These are phyloP conservation scores for Pseudogymnoascus destructans DNA, from an alignment of 2,329 filamentous ascomycete genomes.

Conservation along the genomic window DNA sequence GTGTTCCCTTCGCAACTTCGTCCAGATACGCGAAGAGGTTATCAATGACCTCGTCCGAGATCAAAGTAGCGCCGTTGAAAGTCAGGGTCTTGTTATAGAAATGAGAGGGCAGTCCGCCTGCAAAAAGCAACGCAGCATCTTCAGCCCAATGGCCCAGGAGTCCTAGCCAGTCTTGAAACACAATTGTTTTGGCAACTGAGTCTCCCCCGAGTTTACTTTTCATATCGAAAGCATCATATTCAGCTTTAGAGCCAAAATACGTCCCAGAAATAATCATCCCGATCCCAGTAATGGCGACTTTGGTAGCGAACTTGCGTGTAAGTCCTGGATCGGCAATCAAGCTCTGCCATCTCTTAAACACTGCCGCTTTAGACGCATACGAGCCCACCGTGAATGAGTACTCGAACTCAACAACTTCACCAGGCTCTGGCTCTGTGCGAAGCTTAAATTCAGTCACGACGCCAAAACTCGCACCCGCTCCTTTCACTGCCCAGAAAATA, in stretches of 20 bases:
- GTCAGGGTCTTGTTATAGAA: constrained; percentile 48
- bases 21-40: constrained; percentile 43
- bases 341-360: constrained; percentile 46
- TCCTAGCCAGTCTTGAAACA: constrained; percentile 50
- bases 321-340: constrained; percentile 41
- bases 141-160: constrained; percentile 41
- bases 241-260: constrained; percentile 45
- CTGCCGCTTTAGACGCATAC: constrained; percentile 33
- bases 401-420: constrained; percentile 43
- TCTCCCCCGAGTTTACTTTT: constrained; percentile 32
- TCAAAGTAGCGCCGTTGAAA: constrained; percentile 36
- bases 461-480: constrained; percentile 27
- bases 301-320: constrained; percentile 43
- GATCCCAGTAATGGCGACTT: constrained; percentile 41
- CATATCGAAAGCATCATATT: constrained; percentile 41
- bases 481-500: constrained; percentile 26
- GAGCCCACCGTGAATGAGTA: constrained; percentile 40
- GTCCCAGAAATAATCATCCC: constrained; percentile 45
- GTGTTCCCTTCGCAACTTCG: constrained; percentile 34
- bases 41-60: constrained; percentile 33
- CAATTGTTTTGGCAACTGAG: constrained; percentile 30
- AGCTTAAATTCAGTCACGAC: constrained; percentile 25
- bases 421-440: constrained; percentile 41
- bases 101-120: constrained; percentile 28
- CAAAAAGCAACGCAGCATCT: constrained; percentile 29